Evolutionary conservation across 2,329 filamentous ascomycete species (phyloP), one percentile per base, ranked within the genome.

Genomic region (Ceratocystis diversiconidia): DNA sequence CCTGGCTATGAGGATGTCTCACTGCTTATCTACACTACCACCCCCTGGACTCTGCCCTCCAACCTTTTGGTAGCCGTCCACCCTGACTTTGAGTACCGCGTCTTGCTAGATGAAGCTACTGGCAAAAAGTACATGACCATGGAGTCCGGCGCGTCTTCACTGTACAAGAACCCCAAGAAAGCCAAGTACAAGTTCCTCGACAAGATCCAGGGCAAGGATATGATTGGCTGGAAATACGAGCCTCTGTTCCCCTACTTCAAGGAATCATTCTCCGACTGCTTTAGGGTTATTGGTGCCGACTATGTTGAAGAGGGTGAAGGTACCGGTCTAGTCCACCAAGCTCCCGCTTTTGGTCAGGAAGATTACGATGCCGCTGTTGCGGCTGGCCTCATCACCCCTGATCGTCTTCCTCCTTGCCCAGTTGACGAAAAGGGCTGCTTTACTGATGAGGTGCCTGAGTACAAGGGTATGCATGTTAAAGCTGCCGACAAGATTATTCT

Each of bases 41-140:
- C 89, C 0, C 88, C 89, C 1, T 78, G 88, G 89, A 92, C 89
- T 1, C 76, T 94, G 61, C 89, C 89, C 8, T 90, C 87, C n/a
- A 87, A 92, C 75, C 79, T 82, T 36, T 85, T 82, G 10, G 80
- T 94, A 60, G 87, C 86, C 57, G 86, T 82, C 19, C 83, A 92
- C 72, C 87, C 88, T 6, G 82, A 89, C 68, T 90, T 89, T 70
- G 88, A 92, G 72, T 92, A 92, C 74, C 75, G 91, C 71, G 86
- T 89, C 73, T 85, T 90, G 59, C 78, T 80, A 60, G 87, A 90
- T 70, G 82, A 87, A 70, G 77, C 77, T 25, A 83, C 84, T 0
- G 82, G 82, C 32, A 87, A 85, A 70, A 79, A 87, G 69, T 90
- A 86, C 72, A 82, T 89, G 66, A 79, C 89, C 43, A 77, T 90